phyloP scores from a whole-genome alignment of 495 filamentous ascomycete species.

The Geopyxis carbonaria region DNA sequence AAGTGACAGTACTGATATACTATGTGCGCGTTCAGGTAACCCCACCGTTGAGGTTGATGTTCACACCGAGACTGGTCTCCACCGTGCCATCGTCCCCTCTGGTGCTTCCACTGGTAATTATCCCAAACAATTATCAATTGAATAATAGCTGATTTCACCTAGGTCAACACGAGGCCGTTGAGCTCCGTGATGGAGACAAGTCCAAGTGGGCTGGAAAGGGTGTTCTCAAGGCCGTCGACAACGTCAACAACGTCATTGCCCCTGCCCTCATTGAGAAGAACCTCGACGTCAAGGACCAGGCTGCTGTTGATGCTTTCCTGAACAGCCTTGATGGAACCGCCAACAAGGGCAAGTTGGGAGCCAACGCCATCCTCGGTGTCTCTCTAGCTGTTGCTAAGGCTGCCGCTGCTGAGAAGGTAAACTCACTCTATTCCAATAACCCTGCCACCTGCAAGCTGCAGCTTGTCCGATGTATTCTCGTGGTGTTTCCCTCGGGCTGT shows the following conservation, averaged over 20 bases:
- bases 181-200: conserved; percentile 98
- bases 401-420: conserved; percentile 86
- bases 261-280: conserved; percentile 83
- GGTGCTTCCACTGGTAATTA: conserved; percentile 82
- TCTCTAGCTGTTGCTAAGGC: conserved; percentile 93
- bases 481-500: background rate
- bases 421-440: conserved; percentile 5
- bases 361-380: conserved; percentile 97
- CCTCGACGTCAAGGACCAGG: conserved; percentile 94
- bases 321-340: conserved; percentile 87
- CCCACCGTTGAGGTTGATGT: conserved; percentile 64
- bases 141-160: conserved; percentile 6
- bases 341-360: conserved; percentile 97
- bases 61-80: conserved; percentile 75
- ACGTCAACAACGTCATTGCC: conserved; percentile 87
- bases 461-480: conserved; percentile 1
- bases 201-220: conserved; percentile 91
- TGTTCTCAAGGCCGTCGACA: conserved; percentile 86
- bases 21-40: conserved; percentile 26
- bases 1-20: background rate
- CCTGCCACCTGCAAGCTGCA: background rate
- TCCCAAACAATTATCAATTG: background rate
- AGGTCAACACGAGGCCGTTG: conserved; percentile 96
- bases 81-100: conserved; percentile 97
- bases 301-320: conserved; percentile 80